Evolutionary conservation across 495 filamentous ascomycete species (phyloP), one percentile per base, ranked within the genome.

Genomic region (Hyaloscypha finlandica): DNA sequence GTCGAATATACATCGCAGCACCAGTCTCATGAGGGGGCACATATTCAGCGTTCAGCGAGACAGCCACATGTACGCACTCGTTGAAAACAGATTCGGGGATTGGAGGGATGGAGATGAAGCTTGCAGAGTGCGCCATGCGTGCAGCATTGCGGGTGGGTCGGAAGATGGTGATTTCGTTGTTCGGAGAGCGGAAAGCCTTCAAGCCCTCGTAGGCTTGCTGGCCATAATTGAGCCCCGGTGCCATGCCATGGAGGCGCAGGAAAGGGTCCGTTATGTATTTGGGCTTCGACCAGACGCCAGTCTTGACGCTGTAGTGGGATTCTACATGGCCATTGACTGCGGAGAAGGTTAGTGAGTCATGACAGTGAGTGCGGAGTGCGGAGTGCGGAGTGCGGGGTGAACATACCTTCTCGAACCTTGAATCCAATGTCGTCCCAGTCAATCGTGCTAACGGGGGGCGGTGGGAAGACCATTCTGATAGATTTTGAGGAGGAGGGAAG

Each of bases 181-280:
- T 80, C 33, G 89, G 87, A 39, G 84, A 83, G 42, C 94, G 92
- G 84, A 96, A 96, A 60, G 93, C 92, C 77, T 97, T 97, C 64
- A 97, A 84, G 11, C 93, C 93, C 72, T 97, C 93, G 83, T 94
- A 97, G 57, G 92, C 93, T 80, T 97, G 93, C 71, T 95, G 91
- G 52, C 90, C 93, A 75, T 97, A 97, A 82, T 97, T 97, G 53
- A 97, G 85, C 39, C 84, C 94, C 0, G 93, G 94, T 0, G 92
- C 87, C 89, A 97, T 92, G 67, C 93, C 93, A 78, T 97, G 94
- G 71, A 97, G 85, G 61, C 84, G 83, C 65, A 97, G 85, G 80
- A 82, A 92, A 4, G 93, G 93, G 70, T 92, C 89, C 20, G 81
- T 74, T 64, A 96, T 81, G 80, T 96, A 94, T 65, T 80, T 69